Conservation (phyloP, 2,329 filamentous ascomycete species). For the Fusarium sp. region DNA sequence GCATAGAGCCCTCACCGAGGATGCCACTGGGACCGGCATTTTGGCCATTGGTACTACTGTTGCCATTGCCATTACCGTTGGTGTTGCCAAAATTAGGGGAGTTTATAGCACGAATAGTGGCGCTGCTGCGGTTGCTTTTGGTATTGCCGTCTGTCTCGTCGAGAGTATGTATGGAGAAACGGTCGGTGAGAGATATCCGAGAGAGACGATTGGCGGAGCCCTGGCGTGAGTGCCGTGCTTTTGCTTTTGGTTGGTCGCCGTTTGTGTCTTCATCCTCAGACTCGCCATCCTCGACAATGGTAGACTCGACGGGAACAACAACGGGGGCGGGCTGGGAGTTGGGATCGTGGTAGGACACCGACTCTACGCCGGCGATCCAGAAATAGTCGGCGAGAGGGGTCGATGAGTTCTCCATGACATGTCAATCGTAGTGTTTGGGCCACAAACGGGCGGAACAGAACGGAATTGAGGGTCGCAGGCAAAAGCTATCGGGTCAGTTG, state of each 20-base stretch:
- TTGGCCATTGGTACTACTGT: conserved; percentile 22
- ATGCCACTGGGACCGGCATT: conserved; percentile 33
- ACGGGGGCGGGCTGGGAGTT: conserved; percentile 42
- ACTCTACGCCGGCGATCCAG: conserved; percentile 77
- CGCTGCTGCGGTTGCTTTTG: conserved; percentile 70
- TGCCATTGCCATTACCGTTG: conserved; percentile 34
- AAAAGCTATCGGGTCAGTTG: conserved; percentile 5
- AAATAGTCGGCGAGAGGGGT: conserved; percentile 77
- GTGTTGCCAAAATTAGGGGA: conserved; percentile 38
- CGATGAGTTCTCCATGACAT: conserved; percentile 68
- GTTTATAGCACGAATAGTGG: conserved; percentile 64
- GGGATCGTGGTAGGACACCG: conserved; percentile 69
- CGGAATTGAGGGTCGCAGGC: not conserved
- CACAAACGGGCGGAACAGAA: conserved; percentile 32
- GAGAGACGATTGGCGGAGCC: conserved; percentile 67
- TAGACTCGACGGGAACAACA: conserved; percentile 57
- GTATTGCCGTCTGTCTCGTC: conserved; percentile 68
- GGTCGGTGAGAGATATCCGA: conserved; percentile 58
- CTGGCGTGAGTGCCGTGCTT: conserved; percentile 65
- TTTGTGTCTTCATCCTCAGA: conserved; percentile 53
- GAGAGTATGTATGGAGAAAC: conserved; percentile 62
- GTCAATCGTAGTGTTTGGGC: conserved; percentile 45
- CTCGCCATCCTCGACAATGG: conserved; percentile 70
- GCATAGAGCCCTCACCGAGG: conserved; percentile 45
- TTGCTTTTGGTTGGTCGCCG: conserved; percentile 37